Conservation (phyloP, 202 grass and related monocot species). For the Thinopyrum obtusiflorum region DNA sequence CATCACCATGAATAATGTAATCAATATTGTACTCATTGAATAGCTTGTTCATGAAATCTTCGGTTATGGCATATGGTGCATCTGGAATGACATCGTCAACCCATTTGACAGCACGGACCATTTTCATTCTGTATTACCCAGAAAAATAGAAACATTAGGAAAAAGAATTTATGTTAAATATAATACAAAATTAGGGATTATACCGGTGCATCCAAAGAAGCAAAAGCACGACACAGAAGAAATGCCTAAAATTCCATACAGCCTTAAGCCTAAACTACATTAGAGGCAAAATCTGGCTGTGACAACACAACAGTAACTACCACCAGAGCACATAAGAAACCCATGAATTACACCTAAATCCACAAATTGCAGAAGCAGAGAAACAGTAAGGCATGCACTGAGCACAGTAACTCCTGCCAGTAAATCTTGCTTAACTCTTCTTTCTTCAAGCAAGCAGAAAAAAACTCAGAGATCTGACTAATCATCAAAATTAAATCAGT, state of each 20-base stretch:
- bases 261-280: background rate
- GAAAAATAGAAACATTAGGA: conserved; percentile 13
- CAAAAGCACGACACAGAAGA: background rate
- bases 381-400: background rate
- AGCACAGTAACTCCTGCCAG: background rate
- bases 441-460: background rate
- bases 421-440: background rate
- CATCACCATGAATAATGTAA: conserved; percentile 98
- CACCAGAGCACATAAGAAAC: background rate
- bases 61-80: conserved; percentile 95
- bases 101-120: conserved; percentile 95
- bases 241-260: background rate
- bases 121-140: conserved; percentile 68
- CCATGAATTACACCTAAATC: background rate
- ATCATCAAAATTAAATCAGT: background rate
- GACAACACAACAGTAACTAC: background rate
- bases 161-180: background rate
- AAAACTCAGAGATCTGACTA: background rate
- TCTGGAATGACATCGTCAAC: conserved; percentile 92
- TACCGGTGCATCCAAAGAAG: background rate
- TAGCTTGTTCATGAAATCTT: conserved; percentile 96
- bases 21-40: conserved; percentile 94
- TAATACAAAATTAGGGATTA: background rate
- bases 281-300: background rate
- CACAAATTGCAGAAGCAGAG: background rate